Evolutionary conservation across 345 rosid species (phyloP).

Genomic region (Salix purpurea): DNA sequence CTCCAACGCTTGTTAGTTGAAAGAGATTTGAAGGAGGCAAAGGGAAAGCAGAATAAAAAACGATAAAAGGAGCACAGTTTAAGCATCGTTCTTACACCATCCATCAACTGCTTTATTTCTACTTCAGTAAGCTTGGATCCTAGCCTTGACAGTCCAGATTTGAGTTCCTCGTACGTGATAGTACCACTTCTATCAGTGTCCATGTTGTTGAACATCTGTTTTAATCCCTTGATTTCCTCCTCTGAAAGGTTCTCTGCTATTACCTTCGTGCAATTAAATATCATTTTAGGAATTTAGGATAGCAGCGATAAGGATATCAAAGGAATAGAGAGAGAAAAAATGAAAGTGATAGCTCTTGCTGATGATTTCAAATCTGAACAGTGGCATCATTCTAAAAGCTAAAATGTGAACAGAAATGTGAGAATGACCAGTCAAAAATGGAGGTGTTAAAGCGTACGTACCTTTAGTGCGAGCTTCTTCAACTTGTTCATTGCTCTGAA

Average conservation of each 20-base stretch:
- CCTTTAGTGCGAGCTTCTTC: constrained; percentile 30
- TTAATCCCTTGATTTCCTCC: constrained; percentile 33
- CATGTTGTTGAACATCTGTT: constrained; percentile 31
- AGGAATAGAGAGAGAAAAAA: not conserved
- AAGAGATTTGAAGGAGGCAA: no score
- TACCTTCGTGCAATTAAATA: constrained; percentile 11
- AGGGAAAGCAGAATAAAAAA: not conserved
- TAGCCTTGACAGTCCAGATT: constrained; percentile 20
- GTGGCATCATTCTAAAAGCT: not conserved
- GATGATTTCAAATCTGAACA: not conserved
- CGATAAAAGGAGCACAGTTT: not conserved
- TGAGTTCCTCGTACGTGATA: constrained; percentile 36
- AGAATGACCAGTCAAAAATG: not conserved
- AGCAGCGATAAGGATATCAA: not conserved
- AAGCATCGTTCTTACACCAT: constrained; percentile 21
- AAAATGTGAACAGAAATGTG: not conserved
- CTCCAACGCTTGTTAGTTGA: not conserved
- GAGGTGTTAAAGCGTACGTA: not conserved
- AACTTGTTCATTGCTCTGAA: constrained; percentile 37
- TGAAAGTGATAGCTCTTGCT: not conserved
- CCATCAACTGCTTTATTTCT: constrained; percentile 33
- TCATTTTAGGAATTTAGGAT: not conserved
- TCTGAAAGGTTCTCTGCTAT: constrained; percentile 29
- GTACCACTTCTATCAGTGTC: constrained; percentile 34
- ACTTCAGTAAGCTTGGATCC: constrained; percentile 28